A percentile compares a stretch with the other conserved stretches of the same genome.
Evolutionary conservation across 306 rosid species (phyloP).

Genomic region (barrel medic (Medicago truncatula)): DNA sequence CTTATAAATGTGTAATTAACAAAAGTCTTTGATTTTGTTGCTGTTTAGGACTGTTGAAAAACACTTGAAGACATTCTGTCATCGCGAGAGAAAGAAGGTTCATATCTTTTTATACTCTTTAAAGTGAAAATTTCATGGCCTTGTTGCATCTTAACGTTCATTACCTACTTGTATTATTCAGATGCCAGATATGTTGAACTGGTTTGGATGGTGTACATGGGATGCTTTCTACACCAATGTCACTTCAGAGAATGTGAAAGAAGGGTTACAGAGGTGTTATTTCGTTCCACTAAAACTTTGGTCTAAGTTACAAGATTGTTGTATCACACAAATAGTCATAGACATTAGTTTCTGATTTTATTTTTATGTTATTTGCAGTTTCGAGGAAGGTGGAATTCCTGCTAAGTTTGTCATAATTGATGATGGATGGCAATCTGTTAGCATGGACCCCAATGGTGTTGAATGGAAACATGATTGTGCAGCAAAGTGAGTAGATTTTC

Average conservation of each 20-base stretch:
- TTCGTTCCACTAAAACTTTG: slow-evolving; percentile 10
- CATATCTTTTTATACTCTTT: neutral
- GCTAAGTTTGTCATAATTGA: slow-evolving; percentile 85
- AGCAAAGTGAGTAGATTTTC: slow-evolving; percentile 57
- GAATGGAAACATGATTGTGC: slow-evolving; percentile 59
- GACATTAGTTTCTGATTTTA: neutral
- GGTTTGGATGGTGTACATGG: slow-evolving; percentile 99
- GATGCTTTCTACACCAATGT: slow-evolving; percentile 93
- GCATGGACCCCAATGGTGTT: slow-evolving; percentile 56
- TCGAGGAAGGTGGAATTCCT: slow-evolving; percentile 78
- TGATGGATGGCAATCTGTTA: slow-evolving; percentile 90
- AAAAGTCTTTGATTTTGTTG: slow-evolving; percentile 2
- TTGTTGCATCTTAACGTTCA: neutral
- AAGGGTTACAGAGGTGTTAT: slow-evolving; percentile 74
- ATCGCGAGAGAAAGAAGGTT: slow-evolving; percentile 89
- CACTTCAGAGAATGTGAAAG: slow-evolving; percentile 76
- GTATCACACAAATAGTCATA: neutral
- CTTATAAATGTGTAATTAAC: slow-evolving; percentile 4
- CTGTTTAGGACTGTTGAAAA: slow-evolving; percentile 73
- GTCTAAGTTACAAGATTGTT: slow-evolving; percentile 10
- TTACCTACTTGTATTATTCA: slow-evolving; percentile 44
- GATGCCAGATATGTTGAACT: slow-evolving; percentile 94
- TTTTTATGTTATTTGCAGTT: slow-evolving; percentile 48
- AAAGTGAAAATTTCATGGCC: neutral
- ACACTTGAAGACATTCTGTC: slow-evolving; percentile 81